Evolutionary conservation across 1,284 basidiomycete species (phyloP).

Genomic region (Ustilago cynodontis): DNA sequence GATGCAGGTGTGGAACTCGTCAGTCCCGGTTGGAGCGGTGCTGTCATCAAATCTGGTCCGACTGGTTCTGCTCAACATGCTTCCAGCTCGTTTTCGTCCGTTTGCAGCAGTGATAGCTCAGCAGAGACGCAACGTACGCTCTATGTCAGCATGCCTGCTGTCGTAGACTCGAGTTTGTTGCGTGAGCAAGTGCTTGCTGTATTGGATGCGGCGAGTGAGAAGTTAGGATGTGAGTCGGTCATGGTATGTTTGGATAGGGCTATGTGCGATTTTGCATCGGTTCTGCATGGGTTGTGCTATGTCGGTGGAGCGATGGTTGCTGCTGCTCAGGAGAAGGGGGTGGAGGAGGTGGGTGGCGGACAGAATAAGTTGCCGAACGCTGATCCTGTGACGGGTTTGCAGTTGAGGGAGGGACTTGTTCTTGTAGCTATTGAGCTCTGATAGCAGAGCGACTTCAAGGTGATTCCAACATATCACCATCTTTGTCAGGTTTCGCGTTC

Average conservation of each 20-base stretch:
- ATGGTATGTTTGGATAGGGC: conserved; percentile 55
- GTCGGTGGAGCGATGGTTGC: conserved; percentile 61
- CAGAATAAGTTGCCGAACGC: conserved; percentile 17
- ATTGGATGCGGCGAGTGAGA: conserved; percentile 61
- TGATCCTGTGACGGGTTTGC: conserved; percentile 33
- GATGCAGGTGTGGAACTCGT: conserved; percentile 63
- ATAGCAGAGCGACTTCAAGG: background rate
- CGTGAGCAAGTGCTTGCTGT: conserved; percentile 61
- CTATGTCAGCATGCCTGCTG: conserved; percentile 61
- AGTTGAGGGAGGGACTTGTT: conserved; percentile 32
- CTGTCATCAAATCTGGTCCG: conserved; percentile 50
- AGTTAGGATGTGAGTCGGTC: conserved; percentile 53
- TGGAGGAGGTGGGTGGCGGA: background rate
- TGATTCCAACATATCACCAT: conserved; percentile 22
- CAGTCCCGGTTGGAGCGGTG: conserved; percentile 62
- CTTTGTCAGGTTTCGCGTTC: conserved; percentile 6
- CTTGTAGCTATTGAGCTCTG: conserved; percentile 51
- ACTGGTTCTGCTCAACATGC: background rate
- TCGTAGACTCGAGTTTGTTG: conserved; percentile 45
- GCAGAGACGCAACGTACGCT: conserved; percentile 53
- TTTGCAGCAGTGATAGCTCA: conserved; percentile 33
- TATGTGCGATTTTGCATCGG: conserved; percentile 50
- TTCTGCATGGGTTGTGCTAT: conserved; percentile 64
- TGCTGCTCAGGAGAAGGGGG: conserved; percentile 13
- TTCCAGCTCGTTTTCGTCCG: conserved; percentile 27